phyloP scores from a whole-genome alignment of 2,329 filamentous ascomycete genomes.

The Colletotrichum cereale region DNA sequence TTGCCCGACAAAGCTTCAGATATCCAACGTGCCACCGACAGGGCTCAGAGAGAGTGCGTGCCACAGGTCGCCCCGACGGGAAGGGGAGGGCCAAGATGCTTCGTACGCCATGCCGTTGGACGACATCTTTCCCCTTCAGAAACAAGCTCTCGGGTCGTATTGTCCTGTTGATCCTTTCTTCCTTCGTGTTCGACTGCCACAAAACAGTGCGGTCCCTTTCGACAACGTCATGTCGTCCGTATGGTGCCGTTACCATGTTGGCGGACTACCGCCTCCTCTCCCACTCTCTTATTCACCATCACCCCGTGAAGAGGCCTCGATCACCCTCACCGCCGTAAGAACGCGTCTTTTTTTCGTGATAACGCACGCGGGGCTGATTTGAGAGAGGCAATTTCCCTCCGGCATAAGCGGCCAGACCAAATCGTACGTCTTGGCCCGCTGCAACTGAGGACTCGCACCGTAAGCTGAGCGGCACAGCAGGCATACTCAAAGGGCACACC shows the following conservation, averaged over 20 bases:
- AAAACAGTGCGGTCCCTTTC: neutral
- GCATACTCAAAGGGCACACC: slow-evolving; percentile 8
- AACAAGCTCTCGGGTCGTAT: slow-evolving; percentile 7
- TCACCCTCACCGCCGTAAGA: neutral
- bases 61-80: neutral
- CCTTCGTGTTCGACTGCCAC: slow-evolving; percentile 8
- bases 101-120: slow-evolving; percentile 10
- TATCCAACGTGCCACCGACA: slow-evolving; percentile 25
- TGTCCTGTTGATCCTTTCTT: slow-evolving; percentile 17
- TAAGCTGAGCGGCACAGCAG: slow-evolving; percentile 29
- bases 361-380: neutral
- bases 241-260: slow-evolving; percentile 1
- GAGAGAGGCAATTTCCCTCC: slow-evolving; percentile 34
- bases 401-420: slow-evolving; percentile 10
- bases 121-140: slow-evolving; percentile 6
- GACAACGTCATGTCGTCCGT: neutral
- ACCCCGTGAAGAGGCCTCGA: neutral
- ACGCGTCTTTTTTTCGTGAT: neutral
- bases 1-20: slow-evolving; percentile 25
- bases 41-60: neutral
- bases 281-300: neutral
- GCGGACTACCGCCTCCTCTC: neutral
- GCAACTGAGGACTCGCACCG: slow-evolving; percentile 3
- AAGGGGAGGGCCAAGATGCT: neutral
- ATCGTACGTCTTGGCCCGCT: slow-evolving; percentile 10